Percentiles rank a stretch among this genome's conserved stretches.
phyloP scores from a whole-genome alignment of 495 filamentous ascomycete genomes.

The Aspergillus indologenus region DNA sequence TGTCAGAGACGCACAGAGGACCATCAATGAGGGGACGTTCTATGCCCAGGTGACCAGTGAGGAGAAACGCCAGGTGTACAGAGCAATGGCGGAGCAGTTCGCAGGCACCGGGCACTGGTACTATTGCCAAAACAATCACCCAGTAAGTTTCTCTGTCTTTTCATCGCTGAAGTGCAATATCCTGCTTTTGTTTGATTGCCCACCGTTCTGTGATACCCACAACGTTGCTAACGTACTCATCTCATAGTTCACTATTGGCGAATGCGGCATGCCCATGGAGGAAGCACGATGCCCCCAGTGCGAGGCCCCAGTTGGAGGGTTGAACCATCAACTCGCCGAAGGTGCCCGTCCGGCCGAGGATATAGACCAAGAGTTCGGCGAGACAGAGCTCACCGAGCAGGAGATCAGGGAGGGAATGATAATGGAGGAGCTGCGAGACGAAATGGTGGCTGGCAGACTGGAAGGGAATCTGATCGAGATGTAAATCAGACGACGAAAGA shows the following conservation, averaged over 20 bases:
- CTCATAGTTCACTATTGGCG: constrained; percentile 57
- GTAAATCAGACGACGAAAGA: not conserved
- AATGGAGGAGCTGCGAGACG: not conserved
- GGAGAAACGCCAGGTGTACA: constrained; percentile 42
- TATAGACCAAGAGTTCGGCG: constrained; percentile 41
- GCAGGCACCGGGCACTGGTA: constrained; percentile 63
- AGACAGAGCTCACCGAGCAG: not conserved
- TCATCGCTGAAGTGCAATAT: not conserved
- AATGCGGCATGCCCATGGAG: constrained; percentile 71
- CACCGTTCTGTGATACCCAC: not conserved
- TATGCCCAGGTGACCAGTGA: constrained; percentile 39
- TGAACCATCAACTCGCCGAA: constrained; percentile 46
- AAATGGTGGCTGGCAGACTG: not conserved
- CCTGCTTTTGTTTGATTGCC: no score
- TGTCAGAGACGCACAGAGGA: constrained; percentile 9
- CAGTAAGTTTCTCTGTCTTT: constrained; percentile 24
- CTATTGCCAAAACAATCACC: constrained; percentile 59
- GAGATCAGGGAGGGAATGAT: not conserved
- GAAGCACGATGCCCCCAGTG: constrained; percentile 62
- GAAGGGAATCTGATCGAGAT: not conserved
- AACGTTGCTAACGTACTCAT: not conserved
- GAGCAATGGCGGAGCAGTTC: constrained; percentile 49
- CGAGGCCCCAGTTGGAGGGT: constrained; percentile 55
- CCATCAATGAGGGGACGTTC: constrained; percentile 26
- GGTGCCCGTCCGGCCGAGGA: constrained; percentile 49